phyloP scores from a whole-genome alignment of 768 basidiomycete species.

The Auricularia cornea region DNA sequence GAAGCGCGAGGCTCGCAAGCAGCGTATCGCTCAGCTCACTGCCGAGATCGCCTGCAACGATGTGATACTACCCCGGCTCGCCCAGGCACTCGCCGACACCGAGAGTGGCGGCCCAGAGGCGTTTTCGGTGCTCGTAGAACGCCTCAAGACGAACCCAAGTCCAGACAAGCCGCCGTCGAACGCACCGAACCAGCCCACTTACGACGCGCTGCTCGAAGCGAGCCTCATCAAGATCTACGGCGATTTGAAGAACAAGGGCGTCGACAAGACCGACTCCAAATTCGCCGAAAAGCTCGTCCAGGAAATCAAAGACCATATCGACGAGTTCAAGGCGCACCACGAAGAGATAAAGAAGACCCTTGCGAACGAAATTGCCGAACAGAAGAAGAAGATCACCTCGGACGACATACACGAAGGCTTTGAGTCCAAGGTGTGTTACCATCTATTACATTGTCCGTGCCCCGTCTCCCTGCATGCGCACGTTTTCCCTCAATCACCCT shows the following conservation, averaged over 20 bases:
- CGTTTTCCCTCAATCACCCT: no score
- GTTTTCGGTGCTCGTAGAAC: conserved; percentile 64
- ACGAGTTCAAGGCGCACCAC: conserved; percentile 58
- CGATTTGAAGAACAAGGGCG: conserved; percentile 54
- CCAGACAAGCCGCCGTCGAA: conserved; percentile 63
- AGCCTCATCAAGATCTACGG: conserved; percentile 67
- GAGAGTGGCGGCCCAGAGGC: conserved; percentile 36
- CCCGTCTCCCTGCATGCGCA: no score
- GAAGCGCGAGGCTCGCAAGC: conserved; percentile 78
- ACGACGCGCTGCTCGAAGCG: conserved; percentile 84
- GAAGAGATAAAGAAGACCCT: conserved; percentile 54
- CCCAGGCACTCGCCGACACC: conserved; percentile 38
- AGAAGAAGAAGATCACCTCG: conserved; percentile 87
- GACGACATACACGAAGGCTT: conserved; percentile 93
- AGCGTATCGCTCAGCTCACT: conserved; percentile 58
- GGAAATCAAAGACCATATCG: conserved; percentile 57
- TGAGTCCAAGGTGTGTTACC: conserved; percentile 52
- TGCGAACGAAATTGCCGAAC: conserved; percentile 57
- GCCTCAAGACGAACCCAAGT: conserved; percentile 66
- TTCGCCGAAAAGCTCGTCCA: conserved; percentile 49
- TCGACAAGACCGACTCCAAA: conserved; percentile 48
- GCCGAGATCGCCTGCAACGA: conserved; percentile 81
- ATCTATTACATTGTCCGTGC: not conserved
- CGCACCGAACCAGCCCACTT: conserved; percentile 64
- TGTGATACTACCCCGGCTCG: conserved; percentile 67